Percentiles rank a stretch among this genome's conserved stretches.
phyloP scores from a whole-genome alignment of 345 rosid species.

The Psidium friedrichsthalianum region DNA sequence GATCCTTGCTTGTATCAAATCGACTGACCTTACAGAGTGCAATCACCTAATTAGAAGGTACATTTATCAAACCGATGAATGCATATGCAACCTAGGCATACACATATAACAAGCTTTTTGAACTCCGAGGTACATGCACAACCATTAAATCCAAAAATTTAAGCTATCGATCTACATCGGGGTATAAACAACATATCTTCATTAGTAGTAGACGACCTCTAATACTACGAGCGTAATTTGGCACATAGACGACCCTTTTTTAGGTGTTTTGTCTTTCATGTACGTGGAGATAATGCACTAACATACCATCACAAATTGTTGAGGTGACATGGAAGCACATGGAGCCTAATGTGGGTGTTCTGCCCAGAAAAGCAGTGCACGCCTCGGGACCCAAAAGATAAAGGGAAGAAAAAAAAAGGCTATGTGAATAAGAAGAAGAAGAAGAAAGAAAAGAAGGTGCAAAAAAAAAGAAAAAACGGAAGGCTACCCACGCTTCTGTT shows the following conservation, averaged over 20 bases:
- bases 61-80: not conserved
- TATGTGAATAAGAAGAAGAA: not conserved
- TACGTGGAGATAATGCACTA: not conserved
- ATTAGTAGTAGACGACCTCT: not conserved
- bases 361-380: not conserved
- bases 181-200: not conserved
- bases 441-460: not conserved
- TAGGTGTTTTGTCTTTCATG: conserved; percentile 4
- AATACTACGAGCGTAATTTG: not conserved
- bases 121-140: not conserved
- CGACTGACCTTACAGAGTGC: not conserved
- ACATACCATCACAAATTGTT: not conserved
- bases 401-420: not conserved
- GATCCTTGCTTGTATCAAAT: not conserved
- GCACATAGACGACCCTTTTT: not conserved
- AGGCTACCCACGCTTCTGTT: conserved; percentile 3
- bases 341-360: not conserved
- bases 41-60: not conserved
- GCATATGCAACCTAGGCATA: not conserved
- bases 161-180: not conserved
- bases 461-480: not conserved
- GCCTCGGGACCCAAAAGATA: conserved; percentile 4
- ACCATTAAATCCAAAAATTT: not conserved
- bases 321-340: conserved; percentile 5
- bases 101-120: not conserved